Percentiles rank a stretch among this genome's conserved stretches.
Conservation (phyloP, 768 basidiomycete genomes). For the Boletellus emodensis region DNA sequence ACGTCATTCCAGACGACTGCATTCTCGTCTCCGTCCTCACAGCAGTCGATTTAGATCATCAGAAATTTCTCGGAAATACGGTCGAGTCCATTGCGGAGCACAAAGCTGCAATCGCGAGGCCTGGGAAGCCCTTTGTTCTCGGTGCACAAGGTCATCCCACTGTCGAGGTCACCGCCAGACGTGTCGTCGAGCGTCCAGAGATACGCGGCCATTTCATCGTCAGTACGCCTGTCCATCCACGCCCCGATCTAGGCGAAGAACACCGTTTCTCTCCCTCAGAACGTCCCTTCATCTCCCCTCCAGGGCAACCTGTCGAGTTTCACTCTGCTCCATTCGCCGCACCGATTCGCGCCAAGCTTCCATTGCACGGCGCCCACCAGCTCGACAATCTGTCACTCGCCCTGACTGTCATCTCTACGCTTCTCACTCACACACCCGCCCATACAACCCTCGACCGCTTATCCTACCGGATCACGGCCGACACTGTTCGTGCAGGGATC, state of each 20-base stretch:
- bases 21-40: conserved; percentile 82
- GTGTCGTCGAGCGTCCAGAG: conserved; percentile 34
- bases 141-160: conserved; percentile 55
- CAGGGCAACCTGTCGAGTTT: conserved; percentile 41
- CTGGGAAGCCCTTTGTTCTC: conserved; percentile 58
- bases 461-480: conserved; percentile 40
- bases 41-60: conserved; percentile 89
- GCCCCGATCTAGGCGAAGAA: conserved; percentile 31
- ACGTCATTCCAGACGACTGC: conserved; percentile 67
- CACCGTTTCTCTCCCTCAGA: conserved; percentile 32
- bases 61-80: conserved; percentile 79
- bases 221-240: conserved; percentile 32
- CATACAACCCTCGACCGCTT: conserved; percentile 11
- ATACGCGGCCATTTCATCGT: conserved; percentile 41
- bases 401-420: conserved; percentile 52
- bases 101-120: conserved; percentile 78
- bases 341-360: conserved; percentile 48
- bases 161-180: conserved; percentile 44
- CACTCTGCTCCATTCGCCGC: conserved; percentile 41
- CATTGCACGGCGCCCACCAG: conserved; percentile 81
- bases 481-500: conserved; percentile 56
- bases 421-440: conserved; percentile 43
- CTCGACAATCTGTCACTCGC: conserved; percentile 78
- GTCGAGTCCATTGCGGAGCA: conserved; percentile 71
- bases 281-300: conserved; percentile 31